These are phyloP conservation scores for Coemansia sp. DNA, from an alignment of 192 early-diverging fungal genomes.

Conservation along the genomic window DNA sequence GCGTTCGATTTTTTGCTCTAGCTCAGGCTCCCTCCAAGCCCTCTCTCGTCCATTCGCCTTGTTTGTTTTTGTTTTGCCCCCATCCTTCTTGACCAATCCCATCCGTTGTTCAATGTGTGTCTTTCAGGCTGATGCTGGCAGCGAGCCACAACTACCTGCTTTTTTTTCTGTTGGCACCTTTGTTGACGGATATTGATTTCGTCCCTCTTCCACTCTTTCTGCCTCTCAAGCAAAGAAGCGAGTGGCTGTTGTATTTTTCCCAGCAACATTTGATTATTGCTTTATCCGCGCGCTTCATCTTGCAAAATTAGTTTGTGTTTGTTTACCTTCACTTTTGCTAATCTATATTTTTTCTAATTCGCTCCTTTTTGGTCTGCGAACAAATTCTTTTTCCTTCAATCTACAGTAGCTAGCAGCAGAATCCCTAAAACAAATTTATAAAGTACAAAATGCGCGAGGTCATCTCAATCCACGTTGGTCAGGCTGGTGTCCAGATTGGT, in stretches of 20 bases:
- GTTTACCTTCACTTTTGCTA: not conserved
- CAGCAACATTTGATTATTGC: slow-evolving; percentile 2
- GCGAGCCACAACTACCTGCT: no score
- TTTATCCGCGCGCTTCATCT: slow-evolving; percentile 1
- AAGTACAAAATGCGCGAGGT: slow-evolving; percentile 65
- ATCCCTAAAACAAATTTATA: not conserved
- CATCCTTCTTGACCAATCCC: not conserved
- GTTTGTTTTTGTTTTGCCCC: not conserved
- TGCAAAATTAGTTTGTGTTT: not conserved
- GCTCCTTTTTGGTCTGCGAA: slow-evolving; percentile 1
- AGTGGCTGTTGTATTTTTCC: no score
- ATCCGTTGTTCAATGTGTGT: no score
- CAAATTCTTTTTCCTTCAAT: not conserved
- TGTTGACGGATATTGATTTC: no score
- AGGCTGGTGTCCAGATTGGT: slow-evolving; percentile 99
- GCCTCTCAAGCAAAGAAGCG: no score
- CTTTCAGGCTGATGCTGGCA: no score
- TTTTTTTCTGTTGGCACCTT: no score
- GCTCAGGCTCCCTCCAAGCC: not conserved
- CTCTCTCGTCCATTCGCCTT: not conserved
- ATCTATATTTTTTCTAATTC: slow-evolving; percentile 9
- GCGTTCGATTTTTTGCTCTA: no score
- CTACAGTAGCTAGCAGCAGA: slow-evolving; percentile 2
- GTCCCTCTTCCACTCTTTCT: not conserved
- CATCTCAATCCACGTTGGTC: slow-evolving; percentile 77